phyloP scores from a whole-genome alignment of 495 filamentous ascomycete species.

The Aspergillus bertholletiae region DNA sequence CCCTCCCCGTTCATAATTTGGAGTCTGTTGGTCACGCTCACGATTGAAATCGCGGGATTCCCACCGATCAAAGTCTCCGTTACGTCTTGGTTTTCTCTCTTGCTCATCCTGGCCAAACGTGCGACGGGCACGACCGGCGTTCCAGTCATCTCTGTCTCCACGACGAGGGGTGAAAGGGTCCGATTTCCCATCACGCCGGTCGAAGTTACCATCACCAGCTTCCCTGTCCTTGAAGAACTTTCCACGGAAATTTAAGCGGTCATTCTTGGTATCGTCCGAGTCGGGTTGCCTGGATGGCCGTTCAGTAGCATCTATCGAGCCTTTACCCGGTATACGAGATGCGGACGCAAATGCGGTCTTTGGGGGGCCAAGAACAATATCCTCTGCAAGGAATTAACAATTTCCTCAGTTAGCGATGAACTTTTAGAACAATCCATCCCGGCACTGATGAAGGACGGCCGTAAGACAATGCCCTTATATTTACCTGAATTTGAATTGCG shows the following conservation, averaged over 20 bases:
- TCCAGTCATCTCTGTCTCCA: constrained; percentile 58
- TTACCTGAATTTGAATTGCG: constrained; percentile 58
- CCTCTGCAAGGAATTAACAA: constrained; percentile 55
- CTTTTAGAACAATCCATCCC: constrained; percentile 11
- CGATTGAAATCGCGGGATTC: constrained; percentile 39
- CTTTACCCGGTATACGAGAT: constrained; percentile 56
- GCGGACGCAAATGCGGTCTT: constrained; percentile 84
- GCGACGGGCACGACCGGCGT: constrained; percentile 50
- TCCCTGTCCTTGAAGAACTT: constrained; percentile 48
- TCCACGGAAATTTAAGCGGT: constrained; percentile 59
- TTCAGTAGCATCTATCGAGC: constrained; percentile 48
- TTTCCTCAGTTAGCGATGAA: constrained; percentile 14
- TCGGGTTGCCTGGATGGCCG: constrained; percentile 46
- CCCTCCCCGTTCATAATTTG: constrained; percentile 42
- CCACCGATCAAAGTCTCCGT: constrained; percentile 64
- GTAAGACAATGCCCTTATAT: constrained; percentile 4
- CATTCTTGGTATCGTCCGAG: constrained; percentile 49
- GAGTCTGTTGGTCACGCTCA: constrained; percentile 45
- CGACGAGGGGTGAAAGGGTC: constrained; percentile 40
- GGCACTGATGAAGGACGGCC: not conserved
- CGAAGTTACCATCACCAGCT: constrained; percentile 39
- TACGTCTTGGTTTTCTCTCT: constrained; percentile 50
- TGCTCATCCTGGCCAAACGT: constrained; percentile 52
- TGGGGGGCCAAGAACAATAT: constrained; percentile 86
- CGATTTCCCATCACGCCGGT: constrained; percentile 37